Percentiles rank a stretch among this genome's conserved stretches.
phyloP scores from a whole-genome alignment of 352 stramenopile species.

The Phytopythium chamaehyphon region DNA sequence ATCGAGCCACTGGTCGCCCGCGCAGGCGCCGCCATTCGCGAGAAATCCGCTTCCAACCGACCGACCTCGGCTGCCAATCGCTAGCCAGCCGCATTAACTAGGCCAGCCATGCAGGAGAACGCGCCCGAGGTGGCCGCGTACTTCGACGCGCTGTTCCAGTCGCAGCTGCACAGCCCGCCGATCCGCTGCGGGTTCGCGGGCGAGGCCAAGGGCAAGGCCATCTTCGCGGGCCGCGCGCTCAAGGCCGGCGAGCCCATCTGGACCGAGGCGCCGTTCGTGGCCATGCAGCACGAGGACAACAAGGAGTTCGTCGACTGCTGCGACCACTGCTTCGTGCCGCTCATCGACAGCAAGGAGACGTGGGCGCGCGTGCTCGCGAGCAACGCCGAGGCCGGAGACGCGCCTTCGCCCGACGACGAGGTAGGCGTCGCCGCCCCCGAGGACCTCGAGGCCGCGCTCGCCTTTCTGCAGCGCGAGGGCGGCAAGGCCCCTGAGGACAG shows the following conservation, averaged over 20 bases:
- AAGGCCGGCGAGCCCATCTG: constrained; percentile 60
- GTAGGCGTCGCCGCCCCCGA: constrained; percentile 24
- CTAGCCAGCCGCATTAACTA: not conserved
- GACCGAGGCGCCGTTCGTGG: constrained; percentile 56
- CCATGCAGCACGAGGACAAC: constrained; percentile 77
- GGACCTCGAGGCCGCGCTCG: constrained; percentile 56
- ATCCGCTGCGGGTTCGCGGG: constrained; percentile 48
- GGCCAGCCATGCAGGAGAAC: constrained; percentile 35
- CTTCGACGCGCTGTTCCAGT: constrained; percentile 57
- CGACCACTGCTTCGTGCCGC: constrained; percentile 74
- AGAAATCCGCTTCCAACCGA: not conserved
- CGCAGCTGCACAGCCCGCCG: constrained; percentile 41
- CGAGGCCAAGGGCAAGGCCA: constrained; percentile 68
- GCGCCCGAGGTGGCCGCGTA: constrained; percentile 43
- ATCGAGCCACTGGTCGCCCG: not conserved
- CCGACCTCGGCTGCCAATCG: no score
- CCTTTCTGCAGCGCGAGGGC: constrained; percentile 61
- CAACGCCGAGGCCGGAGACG: constrained; percentile 33
- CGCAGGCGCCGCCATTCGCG: not conserved
- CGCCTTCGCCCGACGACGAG: constrained; percentile 40
- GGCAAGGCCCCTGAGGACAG: constrained; percentile 58
- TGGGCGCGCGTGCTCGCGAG: constrained; percentile 52
- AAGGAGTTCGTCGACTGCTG: constrained; percentile 78
- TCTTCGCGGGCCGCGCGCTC: constrained; percentile 53
- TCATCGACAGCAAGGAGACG: constrained; percentile 55